Base-by-base conservation (phyloP, 768 basidiomycete genomes). In the Grammothele lineata region DNA sequence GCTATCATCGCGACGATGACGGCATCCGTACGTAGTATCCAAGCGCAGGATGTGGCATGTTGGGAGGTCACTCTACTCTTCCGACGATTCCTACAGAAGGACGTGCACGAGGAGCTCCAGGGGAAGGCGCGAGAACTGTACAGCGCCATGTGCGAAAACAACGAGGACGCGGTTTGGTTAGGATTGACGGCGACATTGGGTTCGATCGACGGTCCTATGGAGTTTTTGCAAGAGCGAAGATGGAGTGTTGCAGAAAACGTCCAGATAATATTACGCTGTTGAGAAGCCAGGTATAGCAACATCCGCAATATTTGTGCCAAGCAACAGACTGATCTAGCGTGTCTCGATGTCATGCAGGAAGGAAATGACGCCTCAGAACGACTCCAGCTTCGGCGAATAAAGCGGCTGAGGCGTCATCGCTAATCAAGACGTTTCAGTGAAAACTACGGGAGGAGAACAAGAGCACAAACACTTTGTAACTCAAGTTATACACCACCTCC, bases 401-500 rank as follows among this genome's bases (percentile, higher is more conserved):
- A 40, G 64, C 68, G 3, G 90, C 88, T 0, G 89, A 91, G 2
- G 83, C 86, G 37, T 86, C 87, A 56, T 96, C 92, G 35, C 88
- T 91, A 57, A n/a, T 12, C 52, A 43, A 9, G n/a, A n/a, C n/a
- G 15, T 4, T 42, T 35, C 30, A 32, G 39, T 19, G 10, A 19
- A 23, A 5, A 12, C 9, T 8, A 34, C 21, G 26, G 27, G 33
- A 8, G 30, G 12, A 45, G 33, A 33, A 37, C n/a, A 27, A 32
- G 8, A 21, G 7, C 22, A 33, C 87, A 57, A 55, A 91, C 96
- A 98, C 91, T 73, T 92, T 92, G 67, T 99, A 99, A 42, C 83
- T 83, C 45, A 97, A 69, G 62, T 93, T 95, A 63, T 98, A 99
- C 4, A 98, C 89, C 3, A 99, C 95, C 47, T 83, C 85, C 50